Evolutionary conservation across 208 protist genomes (phyloP), one percentile per base, ranked within the genome.

Genomic region (Blastocrithidia nonstop): DNA sequence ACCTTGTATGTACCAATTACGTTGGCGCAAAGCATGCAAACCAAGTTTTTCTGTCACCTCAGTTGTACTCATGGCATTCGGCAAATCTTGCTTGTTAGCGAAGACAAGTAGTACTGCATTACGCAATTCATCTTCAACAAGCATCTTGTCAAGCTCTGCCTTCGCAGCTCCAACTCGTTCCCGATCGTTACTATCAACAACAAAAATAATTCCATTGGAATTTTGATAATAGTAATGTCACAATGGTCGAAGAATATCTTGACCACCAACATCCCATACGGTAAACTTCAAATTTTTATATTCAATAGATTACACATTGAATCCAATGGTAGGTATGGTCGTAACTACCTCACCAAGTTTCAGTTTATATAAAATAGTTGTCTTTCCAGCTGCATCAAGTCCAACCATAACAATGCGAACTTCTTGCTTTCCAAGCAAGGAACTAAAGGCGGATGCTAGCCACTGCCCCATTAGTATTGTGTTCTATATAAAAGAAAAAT

Each of bases 31-130:
- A 17, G 73, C 58, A 26, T 96, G 69, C 27, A 99, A 78, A 5
- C 89, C 91, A 1, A 99, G 75, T 68, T 94, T 93, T 51, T 98
- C 94, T 5, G 85, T 94, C 29, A 99, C 81, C 67, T 98, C 95
- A 4, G 81, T 90, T 8, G 79, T 92, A 53, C 75, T 89, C 84
- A 98, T 96, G 9, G 96, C 95, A 63, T 98, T 97, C 23, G 96
- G 94, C 25, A 99, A 54, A 80, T 98, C 96, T 70, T 99, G 95
- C 71, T 99, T 99, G 89, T 99, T 99, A n/a, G 96, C 96, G 45
- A 98, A 98, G 4, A 99, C 93, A 3, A 99, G 84, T 7, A 99
- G 61, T 4, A 85, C 59, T 5, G 94, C 92, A 47, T 98, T 94
- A 40, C 88, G 69, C 11, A 99, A 88, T 60, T 99, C 94, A 43